Evolutionary conservation across 441 rosid species (phyloP).

Genomic region (Breynia disticha): DNA sequence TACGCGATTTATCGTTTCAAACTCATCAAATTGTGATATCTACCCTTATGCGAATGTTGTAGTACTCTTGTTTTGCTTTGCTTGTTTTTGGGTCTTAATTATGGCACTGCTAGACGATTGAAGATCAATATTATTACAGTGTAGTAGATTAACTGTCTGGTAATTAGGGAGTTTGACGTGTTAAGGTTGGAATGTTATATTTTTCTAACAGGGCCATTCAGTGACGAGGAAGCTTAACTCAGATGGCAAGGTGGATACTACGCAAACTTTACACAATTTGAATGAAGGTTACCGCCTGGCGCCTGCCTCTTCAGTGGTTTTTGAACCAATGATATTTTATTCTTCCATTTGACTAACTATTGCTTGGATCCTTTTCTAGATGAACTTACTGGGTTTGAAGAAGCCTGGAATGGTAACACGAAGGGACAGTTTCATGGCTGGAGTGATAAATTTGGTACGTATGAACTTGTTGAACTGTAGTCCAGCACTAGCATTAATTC

Average conservation of each 20-base stretch:
- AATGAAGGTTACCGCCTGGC: slow-evolving; percentile 46
- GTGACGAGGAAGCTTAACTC: slow-evolving; percentile 60
- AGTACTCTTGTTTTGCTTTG: too few species aligned
- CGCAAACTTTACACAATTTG: slow-evolving; percentile 70
- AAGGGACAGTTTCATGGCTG: slow-evolving; percentile 23
- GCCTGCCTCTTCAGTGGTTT: neutral
- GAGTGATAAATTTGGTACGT: slow-evolving; percentile 19
- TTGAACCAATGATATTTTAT: neutral
- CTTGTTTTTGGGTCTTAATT: too few species aligned
- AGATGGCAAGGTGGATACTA: slow-evolving; percentile 67
- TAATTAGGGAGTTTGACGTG: neutral
- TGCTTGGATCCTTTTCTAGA: slow-evolving; percentile 24
- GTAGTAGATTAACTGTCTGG: neutral
- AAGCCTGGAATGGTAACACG: slow-evolving; percentile 51
- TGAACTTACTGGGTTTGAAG: slow-evolving; percentile 56
- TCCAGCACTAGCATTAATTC: too few species aligned
- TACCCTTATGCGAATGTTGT: too few species aligned
- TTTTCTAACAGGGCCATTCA: slow-evolving; percentile 61
- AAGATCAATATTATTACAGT: neutral
- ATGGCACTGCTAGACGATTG: too few species aligned
- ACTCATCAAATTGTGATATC: too few species aligned
- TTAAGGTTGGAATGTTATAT: slow-evolving; percentile 8
- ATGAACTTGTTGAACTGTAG: neutral
- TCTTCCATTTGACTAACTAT: neutral
- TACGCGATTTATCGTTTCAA: too few species aligned